Evolutionary conservation across 345 rosid species (phyloP), one percentile per base, ranked within the genome.

Genomic region (Ailanthus altissimus): DNA sequence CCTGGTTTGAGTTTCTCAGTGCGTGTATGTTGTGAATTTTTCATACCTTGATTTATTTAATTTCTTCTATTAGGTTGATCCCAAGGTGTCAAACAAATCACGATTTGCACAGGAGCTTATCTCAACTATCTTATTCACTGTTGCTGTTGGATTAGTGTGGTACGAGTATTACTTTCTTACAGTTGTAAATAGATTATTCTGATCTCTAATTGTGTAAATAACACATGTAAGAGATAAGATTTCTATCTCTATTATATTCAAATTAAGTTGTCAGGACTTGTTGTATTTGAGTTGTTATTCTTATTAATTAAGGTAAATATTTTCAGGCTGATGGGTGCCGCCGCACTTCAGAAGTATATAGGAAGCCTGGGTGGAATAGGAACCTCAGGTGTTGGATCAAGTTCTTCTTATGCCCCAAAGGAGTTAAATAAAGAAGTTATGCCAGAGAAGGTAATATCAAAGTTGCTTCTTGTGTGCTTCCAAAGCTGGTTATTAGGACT

Each of bases 351-450:
- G 77, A 96, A 90, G 87, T 96, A 93, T 83, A 83, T 93, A 71
- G 98, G 97, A 67, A 89, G 95, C 85, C 84, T 93, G 74, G 98
- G 99, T 78, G 99, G 99, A 71, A 95, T 95, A 70, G 99, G 99
- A 82, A 67, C 98, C 78, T 93, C 99, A 62, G 97, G 98, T 63
- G 98, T 93, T 81, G 98, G 98, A 75, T 96, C 99, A 49, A 91
- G 94, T 82, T 93, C 98, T 78, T 92, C 98, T 46, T 96, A 92
- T 86, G 28, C 98, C 59, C 91, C 93, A 32, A 96, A 95, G 81
- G 98, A 95, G 62, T 74, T 88, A 77, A 95, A 93, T 85, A 95
- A 95, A 86, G 99, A 95, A 87, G 88, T 95, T 77, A 90, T 73
- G 68, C 99, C 99, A 5, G 99, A 95, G 85, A 95, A 95, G 97